Evolutionary conservation across 257 asterid species (phyloP), one percentile per base, ranked within the genome.

Genomic region (Solanum acaule): DNA sequence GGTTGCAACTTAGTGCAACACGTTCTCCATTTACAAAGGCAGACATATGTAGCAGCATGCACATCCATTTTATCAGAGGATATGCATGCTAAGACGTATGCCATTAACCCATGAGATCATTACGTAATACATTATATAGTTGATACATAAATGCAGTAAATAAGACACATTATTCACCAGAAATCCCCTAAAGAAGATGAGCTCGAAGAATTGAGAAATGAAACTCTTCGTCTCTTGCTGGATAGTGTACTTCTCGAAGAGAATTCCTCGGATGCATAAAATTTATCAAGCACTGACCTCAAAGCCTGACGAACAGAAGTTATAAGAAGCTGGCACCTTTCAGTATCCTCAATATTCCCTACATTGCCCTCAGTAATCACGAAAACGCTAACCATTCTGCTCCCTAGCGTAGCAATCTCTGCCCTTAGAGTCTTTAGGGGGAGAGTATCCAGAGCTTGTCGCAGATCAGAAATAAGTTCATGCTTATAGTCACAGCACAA

Each of bases 201-300:
- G 88, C 86, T 91, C 10, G 92, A 75, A 86, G 96, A 83, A 89
- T 87, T 88, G 82, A 91, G 93, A n/a, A 93, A 86, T 56, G 96
- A 90, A 52, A 90, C 91, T 89, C 98, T 92, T 76, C 96, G 93
- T 65, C 98, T 93, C 88, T 96, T 96, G 87, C 93, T 90, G 7
- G 94, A 88, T 63, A 90, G 87, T 2, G 93, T 87, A 89, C 92
- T 93, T 56, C 95, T 90, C 9, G 96, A 91, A 33, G 93, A 86
- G 89, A 93, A 93, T 91, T 96, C 98, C 63, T 96, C 96, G 2
- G 98, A 95, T 16, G 98, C 96, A 82, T 96, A 95, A 88, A 93
- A 96, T 71, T 95, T 95, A 81, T 96, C 98, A n/a, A 96, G 95
- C 42, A 96, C 96, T 2, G 98, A 93, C 73, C 89, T 92, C 37